Percentiles rank a stretch among this genome's conserved stretches.
Conservation (phyloP, 1,284 basidiomycete species). For the Cutaneotrichosporon sp. region DNA sequence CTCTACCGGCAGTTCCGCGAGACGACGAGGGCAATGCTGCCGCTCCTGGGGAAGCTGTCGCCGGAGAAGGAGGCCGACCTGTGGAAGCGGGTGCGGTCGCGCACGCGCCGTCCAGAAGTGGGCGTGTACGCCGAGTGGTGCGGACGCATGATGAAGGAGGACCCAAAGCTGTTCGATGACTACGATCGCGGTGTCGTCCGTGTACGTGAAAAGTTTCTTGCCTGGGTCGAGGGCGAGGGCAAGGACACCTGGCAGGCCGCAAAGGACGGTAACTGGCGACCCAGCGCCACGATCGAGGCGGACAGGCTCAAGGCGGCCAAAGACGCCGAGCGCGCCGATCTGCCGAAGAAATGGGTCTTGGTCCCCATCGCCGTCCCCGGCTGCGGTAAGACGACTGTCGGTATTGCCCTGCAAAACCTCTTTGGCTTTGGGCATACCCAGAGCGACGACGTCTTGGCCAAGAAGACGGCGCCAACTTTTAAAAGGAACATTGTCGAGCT, state of each 20-base stretch:
- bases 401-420: conserved; percentile 69
- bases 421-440: conserved; percentile 85
- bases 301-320: conserved; percentile 19
- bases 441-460: conserved; percentile 72
- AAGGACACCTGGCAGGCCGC: conserved; percentile 51
- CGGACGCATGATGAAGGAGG: conserved; percentile 57
- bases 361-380: conserved; percentile 88
- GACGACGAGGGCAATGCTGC: conserved; percentile 72
- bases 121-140: conserved; percentile 50
- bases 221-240: conserved; percentile 59
- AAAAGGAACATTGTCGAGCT: conserved; percentile 65
- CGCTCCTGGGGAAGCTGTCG: conserved; percentile 28
- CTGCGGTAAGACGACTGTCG: conserved; percentile 88
- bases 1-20: conserved; percentile 99
- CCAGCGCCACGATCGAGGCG: neutral
- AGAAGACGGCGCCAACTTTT: conserved; percentile 68
- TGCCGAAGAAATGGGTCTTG: conserved; percentile 70
- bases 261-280: conserved; percentile 40
- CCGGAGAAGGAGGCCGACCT: conserved; percentile 24
- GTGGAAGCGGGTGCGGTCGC: conserved; percentile 36
- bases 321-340: conserved; percentile 24
- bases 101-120: conserved; percentile 46
- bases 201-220: conserved; percentile 72
- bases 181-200: conserved; percentile 72
- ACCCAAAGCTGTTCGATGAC: conserved; percentile 60